Percentiles rank a stretch among this genome's conserved stretches.
Conservation (phyloP, 345 rosid species). For the Brassica rapa region DNA sequence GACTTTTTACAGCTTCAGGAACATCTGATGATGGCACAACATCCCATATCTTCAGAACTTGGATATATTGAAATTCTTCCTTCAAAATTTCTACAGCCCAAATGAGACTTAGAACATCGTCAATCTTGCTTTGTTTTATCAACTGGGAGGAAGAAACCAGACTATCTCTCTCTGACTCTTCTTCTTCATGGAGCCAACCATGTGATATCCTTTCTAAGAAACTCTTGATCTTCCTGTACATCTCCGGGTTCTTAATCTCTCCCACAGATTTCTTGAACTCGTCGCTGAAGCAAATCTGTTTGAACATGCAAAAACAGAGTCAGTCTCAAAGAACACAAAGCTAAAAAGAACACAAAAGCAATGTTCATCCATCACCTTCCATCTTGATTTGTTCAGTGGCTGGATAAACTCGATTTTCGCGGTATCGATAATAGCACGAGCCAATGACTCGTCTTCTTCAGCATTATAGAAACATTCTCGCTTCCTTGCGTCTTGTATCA, state of each 20-base stretch:
- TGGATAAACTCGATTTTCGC: slow-evolving; percentile 24
- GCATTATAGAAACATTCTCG: slow-evolving; percentile 42
- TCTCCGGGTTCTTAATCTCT: slow-evolving; percentile 10
- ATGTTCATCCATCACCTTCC: slow-evolving; percentile 26
- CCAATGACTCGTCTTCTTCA: slow-evolving; percentile 38
- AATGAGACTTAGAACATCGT: slow-evolving; percentile 24
- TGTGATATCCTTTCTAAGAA: slow-evolving; percentile 28
- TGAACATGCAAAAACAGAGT: slow-evolving; percentile 16
- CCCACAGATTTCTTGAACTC: slow-evolving; percentile 33
- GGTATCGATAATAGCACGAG: slow-evolving; percentile 16
- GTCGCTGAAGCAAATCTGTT: slow-evolving; percentile 40
- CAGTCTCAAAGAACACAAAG: slow-evolving; percentile 5
- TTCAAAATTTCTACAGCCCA: slow-evolving; percentile 44
- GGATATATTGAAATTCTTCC: slow-evolving; percentile 23
- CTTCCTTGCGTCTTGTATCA: slow-evolving; percentile 42
- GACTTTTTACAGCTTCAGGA: slow-evolving; percentile 16
- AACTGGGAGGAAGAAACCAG: slow-evolving; percentile 1
- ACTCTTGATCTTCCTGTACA: slow-evolving; percentile 8
- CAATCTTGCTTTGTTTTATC: slow-evolving; percentile 56
- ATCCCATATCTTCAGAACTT: slow-evolving; percentile 46
- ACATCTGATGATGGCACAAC: slow-evolving; percentile 27
- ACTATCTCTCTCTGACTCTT: slow-evolving; percentile 6
- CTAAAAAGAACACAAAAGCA: neutral
- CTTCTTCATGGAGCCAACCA: slow-evolving; percentile 40
- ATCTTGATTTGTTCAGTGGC: slow-evolving; percentile 18